Evolutionary conservation across 1,284 basidiomycete species (phyloP).

Genomic region (Trichosporon ovoides): DNA sequence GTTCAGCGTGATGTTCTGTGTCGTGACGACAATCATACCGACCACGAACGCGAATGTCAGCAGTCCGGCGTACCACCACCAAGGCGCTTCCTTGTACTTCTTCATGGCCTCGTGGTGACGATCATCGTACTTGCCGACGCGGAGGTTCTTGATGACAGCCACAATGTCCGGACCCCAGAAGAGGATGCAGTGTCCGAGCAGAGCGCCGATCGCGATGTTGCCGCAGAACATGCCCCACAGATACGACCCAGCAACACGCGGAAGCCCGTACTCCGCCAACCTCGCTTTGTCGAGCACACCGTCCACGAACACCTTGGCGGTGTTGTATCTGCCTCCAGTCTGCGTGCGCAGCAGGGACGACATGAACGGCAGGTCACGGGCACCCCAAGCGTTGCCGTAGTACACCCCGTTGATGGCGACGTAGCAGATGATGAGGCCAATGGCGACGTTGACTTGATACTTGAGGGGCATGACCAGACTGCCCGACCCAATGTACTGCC

Average conservation of each 20-base stretch:
- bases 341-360: conserved; percentile 18
- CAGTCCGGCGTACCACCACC: conserved; percentile 31
- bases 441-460: conserved; percentile 30
- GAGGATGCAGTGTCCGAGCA: conserved; percentile 55
- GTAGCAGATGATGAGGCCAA: conserved; percentile 30
- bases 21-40: conserved; percentile 25
- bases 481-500: conserved; percentile 36
- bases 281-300: conserved; percentile 25
- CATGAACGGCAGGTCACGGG: conserved; percentile 18
- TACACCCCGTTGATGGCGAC: conserved; percentile 30
- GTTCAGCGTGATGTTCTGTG: conserved; percentile 24
- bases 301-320: conserved; percentile 41
- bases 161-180: conserved; percentile 36
- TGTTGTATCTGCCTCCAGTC: conserved; percentile 46
- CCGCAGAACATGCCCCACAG: conserved; percentile 56
- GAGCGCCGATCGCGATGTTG: conserved; percentile 55
- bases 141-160: conserved; percentile 54
- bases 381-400: conserved; percentile 31
- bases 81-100: conserved; percentile 35
- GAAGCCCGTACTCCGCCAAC: conserved; percentile 29
- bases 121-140: conserved; percentile 54
- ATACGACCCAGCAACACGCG: conserved; percentile 50
- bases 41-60: conserved; percentile 22
- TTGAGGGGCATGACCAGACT: conserved; percentile 29
- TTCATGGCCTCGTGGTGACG: conserved; percentile 52